Evolutionary conservation across 495 filamentous ascomycete species (phyloP).

Genomic region (Mytilinidion resinicola): DNA sequence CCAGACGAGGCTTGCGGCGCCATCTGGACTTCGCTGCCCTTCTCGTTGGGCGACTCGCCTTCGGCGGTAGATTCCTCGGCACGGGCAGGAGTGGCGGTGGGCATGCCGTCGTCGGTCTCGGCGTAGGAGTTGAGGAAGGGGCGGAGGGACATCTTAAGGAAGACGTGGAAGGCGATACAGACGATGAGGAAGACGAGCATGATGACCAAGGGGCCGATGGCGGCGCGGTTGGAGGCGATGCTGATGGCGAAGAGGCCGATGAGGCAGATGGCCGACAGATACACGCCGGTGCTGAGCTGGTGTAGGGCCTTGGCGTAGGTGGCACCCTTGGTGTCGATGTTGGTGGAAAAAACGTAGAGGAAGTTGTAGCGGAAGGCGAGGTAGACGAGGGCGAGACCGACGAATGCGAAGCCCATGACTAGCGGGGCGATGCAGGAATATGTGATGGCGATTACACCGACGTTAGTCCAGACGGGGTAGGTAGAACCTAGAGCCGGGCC

Average conservation of each 20-base stretch:
- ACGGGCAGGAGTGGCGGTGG: no score
- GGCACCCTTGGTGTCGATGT: slow-evolving; percentile 85
- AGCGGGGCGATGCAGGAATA: slow-evolving; percentile 90
- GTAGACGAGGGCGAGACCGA: slow-evolving; percentile 84
- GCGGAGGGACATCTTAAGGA: slow-evolving; percentile 68
- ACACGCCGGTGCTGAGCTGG: slow-evolving; percentile 83
- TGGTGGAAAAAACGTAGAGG: slow-evolving; percentile 78
- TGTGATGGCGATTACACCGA: slow-evolving; percentile 78
- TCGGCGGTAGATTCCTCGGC: slow-evolving; percentile 31
- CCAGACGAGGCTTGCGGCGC: slow-evolving; percentile 35
- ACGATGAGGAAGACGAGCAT: slow-evolving; percentile 79
- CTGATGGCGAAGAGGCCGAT: slow-evolving; percentile 83
- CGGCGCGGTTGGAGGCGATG: slow-evolving; percentile 36
- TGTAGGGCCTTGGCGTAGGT: slow-evolving; percentile 86
- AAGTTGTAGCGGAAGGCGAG: slow-evolving; percentile 93
- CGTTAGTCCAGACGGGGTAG: slow-evolving; percentile 76
- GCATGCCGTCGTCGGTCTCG: slow-evolving; percentile 45
- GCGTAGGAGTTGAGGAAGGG: slow-evolving; percentile 79
- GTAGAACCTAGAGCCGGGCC: slow-evolving; percentile 81
- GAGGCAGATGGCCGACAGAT: slow-evolving; percentile 77
- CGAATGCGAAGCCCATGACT: slow-evolving; percentile 76
- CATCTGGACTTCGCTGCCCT: slow-evolving; percentile 31
- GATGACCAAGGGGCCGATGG: slow-evolving; percentile 71
- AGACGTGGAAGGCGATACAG: slow-evolving; percentile 74
- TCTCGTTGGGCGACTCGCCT: background rate